Evolutionary conservation across 2,329 filamentous ascomycete species (phyloP).

Genomic region (Arthrobotrys sphaeroides): DNA sequence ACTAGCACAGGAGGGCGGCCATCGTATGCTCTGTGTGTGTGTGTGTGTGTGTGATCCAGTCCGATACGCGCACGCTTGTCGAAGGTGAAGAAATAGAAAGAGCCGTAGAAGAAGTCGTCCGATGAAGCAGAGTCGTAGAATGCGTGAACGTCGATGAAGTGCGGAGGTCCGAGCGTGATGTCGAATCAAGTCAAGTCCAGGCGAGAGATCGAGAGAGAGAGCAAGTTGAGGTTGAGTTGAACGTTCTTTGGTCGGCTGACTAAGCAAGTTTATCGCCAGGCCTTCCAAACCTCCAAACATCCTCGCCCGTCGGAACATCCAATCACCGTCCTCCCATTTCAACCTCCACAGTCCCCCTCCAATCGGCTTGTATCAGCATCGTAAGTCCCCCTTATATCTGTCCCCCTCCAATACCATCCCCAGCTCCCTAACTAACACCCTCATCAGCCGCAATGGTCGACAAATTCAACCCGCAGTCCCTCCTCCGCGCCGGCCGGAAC

Average conservation of each 20-base stretch:
- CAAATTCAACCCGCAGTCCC: constrained; percentile 52
- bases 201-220: no score
- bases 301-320: constrained; percentile 4
- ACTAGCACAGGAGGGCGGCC: constrained; percentile 36
- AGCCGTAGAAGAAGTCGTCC: no score
- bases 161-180: no score
- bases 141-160: no score
- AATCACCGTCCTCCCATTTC: constrained; percentile 45
- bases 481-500: constrained; percentile 52
- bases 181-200: no score
- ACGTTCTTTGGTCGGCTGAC: constrained; percentile 1
- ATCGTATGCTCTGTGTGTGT: no score
- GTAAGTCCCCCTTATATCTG: constrained; percentile 30
- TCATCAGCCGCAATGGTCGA: constrained; percentile 46
- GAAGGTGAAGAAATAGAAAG: no score
- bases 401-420: not conserved
- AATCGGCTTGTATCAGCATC: constrained; percentile 25
- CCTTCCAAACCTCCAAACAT: not conserved
- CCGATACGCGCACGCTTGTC: no score
- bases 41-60: no score
- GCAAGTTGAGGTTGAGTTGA: constrained; percentile 13
- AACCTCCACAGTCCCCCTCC: constrained; percentile 9
- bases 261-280: no score
- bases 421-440: not conserved
- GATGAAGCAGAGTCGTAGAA: no score